Evolutionary conservation across 179 eudicot genomes (phyloP), one percentile per base, ranked within the genome.

Genomic region (Drosera spatulata): DNA sequence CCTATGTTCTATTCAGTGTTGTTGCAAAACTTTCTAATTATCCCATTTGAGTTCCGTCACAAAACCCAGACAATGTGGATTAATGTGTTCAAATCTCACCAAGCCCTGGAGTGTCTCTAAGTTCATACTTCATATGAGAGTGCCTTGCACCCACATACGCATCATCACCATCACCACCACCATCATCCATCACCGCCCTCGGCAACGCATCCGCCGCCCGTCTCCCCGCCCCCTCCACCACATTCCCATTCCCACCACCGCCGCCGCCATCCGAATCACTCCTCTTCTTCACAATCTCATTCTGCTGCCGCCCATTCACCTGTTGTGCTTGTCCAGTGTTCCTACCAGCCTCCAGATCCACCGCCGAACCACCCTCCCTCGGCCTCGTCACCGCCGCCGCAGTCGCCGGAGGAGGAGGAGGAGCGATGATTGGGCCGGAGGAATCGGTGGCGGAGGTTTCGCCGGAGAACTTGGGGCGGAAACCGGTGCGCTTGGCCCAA

Each of bases 401-500:
- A 22, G 33, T 22, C 33, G 33, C 33, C 33, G 33, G 33, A 22
- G 33, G 33, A 22, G 33, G 33, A 22, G 33, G 33, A 22, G 33
- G 73, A 4, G 62, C 15, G 52, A 60, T 52, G 54, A 79, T 65
- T 69, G 63, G 84, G 14, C 81, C 94, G 10, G 95, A 84, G 48
- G 33, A 22, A 22, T 80, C 73, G 43, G 59, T 68, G 4, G 80
- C 83, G 70, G 70, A 79, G 37, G 85, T 64, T 77, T 88, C 98
- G 15, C 96, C 99, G 22, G 99, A 93, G 71, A 86, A 79, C 61
- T 86, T 91, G 43, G 98, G 98, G 39, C 81, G 75, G 73, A 91
- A 91, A 1, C 91, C 91, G 43, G 95, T 91, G 37, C 78, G 69
- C 65, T 86, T 88, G n/a, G 98, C 96, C 98, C 98, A 91, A 0